These are phyloP conservation scores for Lactarius sp. DNA, from an alignment of 768 basidiomycete species.

Conservation along the genomic window DNA sequence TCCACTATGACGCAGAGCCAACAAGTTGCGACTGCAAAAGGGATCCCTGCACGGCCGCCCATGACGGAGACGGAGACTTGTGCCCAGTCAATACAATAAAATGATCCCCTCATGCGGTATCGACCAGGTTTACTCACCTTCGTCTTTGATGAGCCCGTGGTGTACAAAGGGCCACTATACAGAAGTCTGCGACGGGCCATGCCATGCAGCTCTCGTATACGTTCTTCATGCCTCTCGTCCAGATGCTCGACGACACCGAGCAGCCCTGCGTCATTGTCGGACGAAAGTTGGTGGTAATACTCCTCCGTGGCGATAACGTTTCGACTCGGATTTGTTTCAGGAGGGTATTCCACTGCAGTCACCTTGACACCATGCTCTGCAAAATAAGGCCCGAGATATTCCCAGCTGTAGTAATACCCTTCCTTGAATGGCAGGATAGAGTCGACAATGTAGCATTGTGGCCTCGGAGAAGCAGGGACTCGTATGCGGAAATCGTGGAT, in stretches of 20 bases:
- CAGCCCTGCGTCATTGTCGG: constrained; percentile 36
- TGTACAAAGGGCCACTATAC: no score
- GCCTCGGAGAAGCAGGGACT: constrained; percentile 85
- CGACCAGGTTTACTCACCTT: constrained; percentile 83
- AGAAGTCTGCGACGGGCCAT: no score
- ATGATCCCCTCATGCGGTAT: constrained; percentile 83
- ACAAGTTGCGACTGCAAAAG: constrained; percentile 66
- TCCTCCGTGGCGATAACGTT: constrained; percentile 52
- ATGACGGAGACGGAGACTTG: constrained; percentile 13
- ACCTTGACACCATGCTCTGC: constrained; percentile 60
- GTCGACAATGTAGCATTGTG: constrained; percentile 82
- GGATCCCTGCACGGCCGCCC: constrained; percentile 31
- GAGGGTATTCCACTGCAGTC: constrained; percentile 53
- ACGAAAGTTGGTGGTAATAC: constrained; percentile 62
- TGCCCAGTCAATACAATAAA: constrained; percentile 63
- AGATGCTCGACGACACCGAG: constrained; percentile 51
- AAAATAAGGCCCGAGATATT: constrained; percentile 80
- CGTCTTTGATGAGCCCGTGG: constrained; percentile 64
- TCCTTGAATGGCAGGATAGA: constrained; percentile 81
- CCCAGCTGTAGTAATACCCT: constrained; percentile 80
- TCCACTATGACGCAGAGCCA: constrained; percentile 98
- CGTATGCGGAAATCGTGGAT: constrained; percentile 87
- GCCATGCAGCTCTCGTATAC: no score
- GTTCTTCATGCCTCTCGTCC: constrained; percentile 54
- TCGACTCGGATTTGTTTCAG: constrained; percentile 40